Conservation (phyloP, 257 asterid species). For the Sherardia arvensis region DNA sequence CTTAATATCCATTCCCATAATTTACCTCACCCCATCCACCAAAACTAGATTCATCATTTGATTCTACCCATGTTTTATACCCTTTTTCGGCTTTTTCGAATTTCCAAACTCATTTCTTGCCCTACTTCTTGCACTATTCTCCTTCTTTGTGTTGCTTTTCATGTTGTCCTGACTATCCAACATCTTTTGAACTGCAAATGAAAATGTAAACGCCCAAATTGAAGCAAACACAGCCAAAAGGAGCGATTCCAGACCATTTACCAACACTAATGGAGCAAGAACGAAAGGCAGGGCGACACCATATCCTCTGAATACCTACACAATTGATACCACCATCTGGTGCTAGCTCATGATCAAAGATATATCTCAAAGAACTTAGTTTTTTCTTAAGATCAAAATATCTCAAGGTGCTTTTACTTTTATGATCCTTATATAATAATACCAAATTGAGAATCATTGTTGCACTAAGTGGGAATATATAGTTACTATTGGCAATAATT, state of each 20-base stretch:
- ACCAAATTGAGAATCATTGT: too few relatives aligned
- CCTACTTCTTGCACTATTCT: constrained; percentile 21
- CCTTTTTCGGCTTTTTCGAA: constrained; percentile 23
- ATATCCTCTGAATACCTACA: constrained; percentile 67
- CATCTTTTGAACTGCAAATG: constrained; percentile 47
- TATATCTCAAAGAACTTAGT: too few relatives aligned
- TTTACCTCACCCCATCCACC: constrained; percentile 90
- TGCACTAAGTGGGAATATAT: too few relatives aligned
- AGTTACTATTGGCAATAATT: too few relatives aligned
- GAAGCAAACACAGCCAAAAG: constrained; percentile 65
- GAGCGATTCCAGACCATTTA: constrained; percentile 73
- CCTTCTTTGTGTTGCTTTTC: constrained; percentile 26
- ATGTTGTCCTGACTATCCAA: constrained; percentile 14
- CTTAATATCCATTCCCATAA: constrained; percentile 19
- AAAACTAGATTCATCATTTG: constrained; percentile 18
- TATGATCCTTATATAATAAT: too few relatives aligned
- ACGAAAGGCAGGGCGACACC: constrained; percentile 65
- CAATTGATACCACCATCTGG: too few relatives aligned
- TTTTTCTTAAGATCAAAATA: too few relatives aligned
- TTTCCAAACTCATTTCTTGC: constrained; percentile 25
- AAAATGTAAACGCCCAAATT: constrained; percentile 58
- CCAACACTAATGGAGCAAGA: constrained; percentile 35
- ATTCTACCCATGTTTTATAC: constrained; percentile 40
- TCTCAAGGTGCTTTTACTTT: too few relatives aligned
- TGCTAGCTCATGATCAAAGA: too few relatives aligned